These are phyloP conservation scores for Hypoxylon sp. DNA, from an alignment of 2,329 filamentous ascomycete species.

Conservation along the genomic window DNA sequence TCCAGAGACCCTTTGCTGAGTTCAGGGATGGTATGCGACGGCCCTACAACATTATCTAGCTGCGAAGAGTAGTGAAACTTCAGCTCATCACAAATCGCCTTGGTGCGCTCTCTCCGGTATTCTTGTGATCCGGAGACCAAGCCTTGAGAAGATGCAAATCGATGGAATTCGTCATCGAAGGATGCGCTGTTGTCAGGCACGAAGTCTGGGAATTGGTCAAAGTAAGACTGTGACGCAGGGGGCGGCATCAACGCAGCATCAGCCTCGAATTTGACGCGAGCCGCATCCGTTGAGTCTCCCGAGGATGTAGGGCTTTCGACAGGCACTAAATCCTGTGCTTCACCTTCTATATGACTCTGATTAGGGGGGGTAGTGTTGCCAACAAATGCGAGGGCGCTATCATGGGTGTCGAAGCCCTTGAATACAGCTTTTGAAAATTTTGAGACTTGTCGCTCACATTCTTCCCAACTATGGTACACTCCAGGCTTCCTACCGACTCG, in stretches of 20 bases:
- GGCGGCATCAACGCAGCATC: slow-evolving; percentile 27
- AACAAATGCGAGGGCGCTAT: slow-evolving; percentile 26
- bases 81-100: slow-evolving; percentile 41
- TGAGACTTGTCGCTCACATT: slow-evolving; percentile 36
- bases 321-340: neutral
- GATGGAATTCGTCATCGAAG: slow-evolving; percentile 51
- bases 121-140: slow-evolving; percentile 28
- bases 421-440: slow-evolving; percentile 28
- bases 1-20: neutral
- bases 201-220: slow-evolving; percentile 48
- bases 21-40: slow-evolving; percentile 20
- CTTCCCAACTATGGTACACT: slow-evolving; percentile 44
- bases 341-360: neutral
- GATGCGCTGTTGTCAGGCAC: slow-evolving; percentile 40
- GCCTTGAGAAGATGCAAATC: slow-evolving; percentile 51
- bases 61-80: slow-evolving; percentile 42
- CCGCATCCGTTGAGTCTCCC: neutral
- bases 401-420: slow-evolving; percentile 30
- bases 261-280: slow-evolving; percentile 13
- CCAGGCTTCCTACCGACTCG: slow-evolving; percentile 43
- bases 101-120: slow-evolving; percentile 40
- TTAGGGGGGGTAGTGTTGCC: slow-evolving; percentile 3
- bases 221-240: slow-evolving; percentile 49
- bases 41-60: neutral
- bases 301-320: neutral